phyloP scores from a whole-genome alignment of 2,329 filamentous ascomycete species.

The Ophiocordyceps robertsii region DNA sequence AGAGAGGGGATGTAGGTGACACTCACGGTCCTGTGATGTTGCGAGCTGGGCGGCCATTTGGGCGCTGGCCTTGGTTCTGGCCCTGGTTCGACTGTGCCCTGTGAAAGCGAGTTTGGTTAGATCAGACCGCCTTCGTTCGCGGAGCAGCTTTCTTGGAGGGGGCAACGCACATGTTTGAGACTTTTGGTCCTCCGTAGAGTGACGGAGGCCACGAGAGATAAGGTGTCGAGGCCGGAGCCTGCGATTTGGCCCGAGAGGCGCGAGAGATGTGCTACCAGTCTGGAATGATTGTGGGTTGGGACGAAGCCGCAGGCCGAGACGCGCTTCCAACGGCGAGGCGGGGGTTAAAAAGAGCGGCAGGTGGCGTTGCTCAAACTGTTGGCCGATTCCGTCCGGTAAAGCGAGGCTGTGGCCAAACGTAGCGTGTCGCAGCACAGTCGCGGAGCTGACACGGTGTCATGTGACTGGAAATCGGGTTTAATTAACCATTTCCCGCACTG shows the following conservation, averaged over 20 bases:
- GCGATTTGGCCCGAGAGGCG: too few species aligned
- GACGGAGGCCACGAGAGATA: too few species aligned
- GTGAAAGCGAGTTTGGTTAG: neutral
- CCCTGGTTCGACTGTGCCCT: neutral
- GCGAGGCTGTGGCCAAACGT: neutral
- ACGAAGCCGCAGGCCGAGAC: too few species aligned
- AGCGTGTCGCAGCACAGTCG: conserved; percentile 4
- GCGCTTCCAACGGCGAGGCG: too few species aligned
- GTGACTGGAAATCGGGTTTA: conserved; percentile 8
- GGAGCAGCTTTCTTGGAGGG: neutral
- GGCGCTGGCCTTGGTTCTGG: conserved; percentile 2
- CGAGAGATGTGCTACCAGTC: too few species aligned
- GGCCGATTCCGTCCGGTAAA: neutral
- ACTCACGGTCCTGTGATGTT: conserved; percentile 26
- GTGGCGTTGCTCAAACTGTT: too few species aligned
- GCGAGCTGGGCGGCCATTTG: conserved; percentile 11
- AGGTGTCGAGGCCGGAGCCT: too few species aligned
- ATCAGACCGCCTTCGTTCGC: neutral
- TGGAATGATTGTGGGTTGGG: too few species aligned
- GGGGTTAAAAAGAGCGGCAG: too few species aligned
- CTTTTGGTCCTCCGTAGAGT: too few species aligned
- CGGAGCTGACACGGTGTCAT: conserved; percentile 21
- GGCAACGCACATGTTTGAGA: neutral
- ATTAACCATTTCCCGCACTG: conserved; percentile 6
- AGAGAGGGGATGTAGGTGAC: neutral